Percentiles rank a stretch among this genome's conserved stretches.
Evolutionary conservation across 768 basidiomycete genomes (phyloP).

Genomic region (Lentinula lateritia): DNA sequence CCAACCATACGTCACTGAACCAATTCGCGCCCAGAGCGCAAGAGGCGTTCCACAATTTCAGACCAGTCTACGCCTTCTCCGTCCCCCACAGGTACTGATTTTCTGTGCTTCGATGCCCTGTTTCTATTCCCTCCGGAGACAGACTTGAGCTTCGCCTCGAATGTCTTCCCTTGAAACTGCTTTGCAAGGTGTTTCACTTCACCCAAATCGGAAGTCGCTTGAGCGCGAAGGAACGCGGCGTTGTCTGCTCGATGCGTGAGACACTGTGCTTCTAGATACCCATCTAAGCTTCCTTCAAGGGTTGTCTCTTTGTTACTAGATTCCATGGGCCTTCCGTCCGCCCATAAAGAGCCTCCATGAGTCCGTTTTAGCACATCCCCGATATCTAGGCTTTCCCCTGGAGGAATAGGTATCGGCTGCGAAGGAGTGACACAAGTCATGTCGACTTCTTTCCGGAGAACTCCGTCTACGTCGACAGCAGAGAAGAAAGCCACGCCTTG

Average conservation of each 20-base stretch:
- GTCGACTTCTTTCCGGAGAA: slow-evolving; percentile 92
- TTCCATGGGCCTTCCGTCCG: slow-evolving; percentile 53
- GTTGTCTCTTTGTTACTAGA: slow-evolving; percentile 13
- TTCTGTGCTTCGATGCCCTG: slow-evolving; percentile 1
- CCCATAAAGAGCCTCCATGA: slow-evolving; percentile 59
- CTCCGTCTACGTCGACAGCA: slow-evolving; percentile 87
- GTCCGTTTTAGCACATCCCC: slow-evolving; percentile 58
- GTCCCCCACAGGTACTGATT: slow-evolving; percentile 4
- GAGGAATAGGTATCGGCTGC: slow-evolving; percentile 72
- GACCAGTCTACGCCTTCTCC: slow-evolving; percentile 13
- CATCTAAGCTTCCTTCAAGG: slow-evolving; percentile 32
- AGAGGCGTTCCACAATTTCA: slow-evolving; percentile 8
- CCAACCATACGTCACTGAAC: neutral
- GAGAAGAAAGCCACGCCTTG: slow-evolving; percentile 97
- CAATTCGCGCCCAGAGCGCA: slow-evolving; percentile 5
- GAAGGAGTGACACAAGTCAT: slow-evolving; percentile 96
- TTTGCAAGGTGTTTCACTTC: slow-evolving; percentile 69
- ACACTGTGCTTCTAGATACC: slow-evolving; percentile 55
- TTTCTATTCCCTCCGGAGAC: slow-evolving; percentile 16
- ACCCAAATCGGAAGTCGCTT: slow-evolving; percentile 64
- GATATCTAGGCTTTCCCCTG: slow-evolving; percentile 87
- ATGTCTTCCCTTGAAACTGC: slow-evolving; percentile 38
- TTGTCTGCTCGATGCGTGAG: slow-evolving; percentile 58
- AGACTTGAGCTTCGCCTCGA: slow-evolving; percentile 20
- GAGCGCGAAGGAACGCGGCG: slow-evolving; percentile 69